phyloP scores from a whole-genome alignment of 1,284 basidiomycete genomes.

The Malassezia japonica region DNA sequence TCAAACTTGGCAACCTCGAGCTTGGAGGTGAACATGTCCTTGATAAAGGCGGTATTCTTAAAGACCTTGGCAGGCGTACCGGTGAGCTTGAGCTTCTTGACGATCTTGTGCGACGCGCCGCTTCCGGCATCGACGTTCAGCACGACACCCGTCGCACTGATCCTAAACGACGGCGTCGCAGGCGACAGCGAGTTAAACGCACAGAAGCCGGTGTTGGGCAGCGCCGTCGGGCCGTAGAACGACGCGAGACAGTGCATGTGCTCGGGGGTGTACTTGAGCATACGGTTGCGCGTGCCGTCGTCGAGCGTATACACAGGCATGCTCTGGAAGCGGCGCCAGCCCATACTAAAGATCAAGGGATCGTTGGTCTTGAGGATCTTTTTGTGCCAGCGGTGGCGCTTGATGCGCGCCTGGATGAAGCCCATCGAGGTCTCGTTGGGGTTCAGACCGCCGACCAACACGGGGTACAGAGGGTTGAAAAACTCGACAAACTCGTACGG shows the following conservation, averaged over 20 bases:
- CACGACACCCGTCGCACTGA: constrained; percentile 88
- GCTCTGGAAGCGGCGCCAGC: constrained; percentile 92
- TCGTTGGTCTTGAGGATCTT: constrained; percentile 94
- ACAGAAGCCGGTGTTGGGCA: constrained; percentile 76
- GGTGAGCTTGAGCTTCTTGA: constrained; percentile 96
- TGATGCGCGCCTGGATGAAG: constrained; percentile 87
- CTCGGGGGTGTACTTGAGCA: constrained; percentile 99
- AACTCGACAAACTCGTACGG: constrained; percentile 86
- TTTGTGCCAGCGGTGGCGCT: constrained; percentile 88
- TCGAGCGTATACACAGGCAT: constrained; percentile 92
- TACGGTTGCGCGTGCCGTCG: constrained; percentile 72
- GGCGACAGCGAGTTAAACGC: constrained; percentile 78
- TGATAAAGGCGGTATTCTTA: constrained; percentile 98
- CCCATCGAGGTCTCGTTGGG: constrained; percentile 80
- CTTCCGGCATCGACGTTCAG: constrained; percentile 65
- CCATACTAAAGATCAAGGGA: constrained; percentile 85
- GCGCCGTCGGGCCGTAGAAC: constrained; percentile 53
- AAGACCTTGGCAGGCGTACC: constrained; percentile 91
- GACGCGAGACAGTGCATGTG: constrained; percentile 99
- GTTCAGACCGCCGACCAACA: constrained; percentile 85
- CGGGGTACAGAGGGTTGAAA: constrained; percentile 82
- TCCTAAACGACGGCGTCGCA: constrained; percentile 66
- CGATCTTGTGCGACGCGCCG: constrained; percentile 67
- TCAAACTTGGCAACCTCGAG: constrained; percentile 98
- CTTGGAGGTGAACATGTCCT: constrained; percentile 88